Base-by-base conservation (phyloP, 2,329 filamentous ascomycete genomes). In the Aspergillus sp. region DNA sequence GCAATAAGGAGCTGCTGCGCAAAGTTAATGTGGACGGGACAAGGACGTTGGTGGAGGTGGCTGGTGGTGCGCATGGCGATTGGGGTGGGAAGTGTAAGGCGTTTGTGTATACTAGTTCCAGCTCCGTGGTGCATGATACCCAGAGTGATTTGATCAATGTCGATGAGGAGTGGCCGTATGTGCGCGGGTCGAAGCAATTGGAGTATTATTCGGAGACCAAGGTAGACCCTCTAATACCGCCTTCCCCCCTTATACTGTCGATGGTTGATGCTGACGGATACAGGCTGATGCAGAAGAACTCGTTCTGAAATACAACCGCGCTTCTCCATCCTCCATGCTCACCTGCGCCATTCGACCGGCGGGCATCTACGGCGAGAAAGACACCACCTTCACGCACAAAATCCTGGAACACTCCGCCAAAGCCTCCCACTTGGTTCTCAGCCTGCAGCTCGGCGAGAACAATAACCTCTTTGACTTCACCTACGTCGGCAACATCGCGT, bases 191-290 rank as follows among this genome's bases (percentile, higher is more conserved):
- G 49, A 70, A 81, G 55, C 83, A 90, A 68, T 75, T 74, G 46
- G 86, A 89, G 67, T 88, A 88, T 68, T 97, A 97, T 69, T 89
- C 89, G 29, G 83, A 90, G 70, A 94, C 88, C 9, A 97, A 96
- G 80, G 86, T 86, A 55, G 48, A 60, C 50, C 10, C 40, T 41
- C 34, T 5, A 4, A 12, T 12, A 6, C 10, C 85, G 55, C 48
- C 60, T 51, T 40, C 41, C 32, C 26, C 38, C 35, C 7, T 41
- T 27, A 9, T 30, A 34, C 42, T 9, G 4, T 19, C 19, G 12
- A 34, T 26, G 30, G 10, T 5, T 42, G n/a, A 43, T 44, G 43
- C 49, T 27, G 10, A 10, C 74, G 27, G 29, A 8, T 9, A 27
- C 49, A 80, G 86, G 85, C 86, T 47, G 77, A 85, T 50, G 91